Percentiles rank a stretch among this genome's conserved stretches.
phyloP scores from a whole-genome alignment of 129 eudicot species.

The Tanacetum coccineum region DNA sequence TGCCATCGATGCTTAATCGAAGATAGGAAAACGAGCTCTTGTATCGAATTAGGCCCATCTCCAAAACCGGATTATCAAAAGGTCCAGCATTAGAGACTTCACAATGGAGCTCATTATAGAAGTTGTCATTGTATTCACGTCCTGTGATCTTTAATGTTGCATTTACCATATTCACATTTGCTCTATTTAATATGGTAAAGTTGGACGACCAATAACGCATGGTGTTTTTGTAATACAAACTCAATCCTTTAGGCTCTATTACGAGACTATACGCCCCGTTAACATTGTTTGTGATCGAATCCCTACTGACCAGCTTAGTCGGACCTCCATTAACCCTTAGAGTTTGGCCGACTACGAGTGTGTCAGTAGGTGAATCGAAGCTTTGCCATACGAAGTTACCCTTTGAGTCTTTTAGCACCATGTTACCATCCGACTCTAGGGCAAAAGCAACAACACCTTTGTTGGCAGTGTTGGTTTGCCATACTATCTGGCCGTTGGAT shows the following conservation, averaged over 20 bases:
- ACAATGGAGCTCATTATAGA: conserved; percentile 5
- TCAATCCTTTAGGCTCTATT: conserved; percentile 30
- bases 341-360: conserved; percentile 43
- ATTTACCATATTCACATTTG: background rate
- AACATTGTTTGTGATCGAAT: background rate
- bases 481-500: conserved; percentile 33
- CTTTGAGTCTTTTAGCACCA: conserved; percentile 39
- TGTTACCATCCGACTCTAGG: conserved; percentile 33
- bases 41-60: conserved; percentile 18
- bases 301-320: conserved; percentile 27
- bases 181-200: conserved; percentile 10
- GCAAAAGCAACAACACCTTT: conserved; percentile 41
- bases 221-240: conserved; percentile 33
- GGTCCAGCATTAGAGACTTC: background rate
- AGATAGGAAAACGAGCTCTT: conserved; percentile 39
- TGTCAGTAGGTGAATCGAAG: conserved; percentile 53
- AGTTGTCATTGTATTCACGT: conserved; percentile 18
- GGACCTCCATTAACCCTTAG: conserved; percentile 27
- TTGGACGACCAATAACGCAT: conserved; percentile 26
- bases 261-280: conserved; percentile 46
- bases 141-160: conserved; percentile 14
- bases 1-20: too few species aligned
- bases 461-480: conserved; percentile 55
- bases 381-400: conserved; percentile 34
- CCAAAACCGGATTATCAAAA: background rate